Percentiles rank a stretch among this genome's conserved stretches.
phyloP scores from a whole-genome alignment of 2,329 filamentous ascomycete species.

The Pyrenophora tritici-repentis region DNA sequence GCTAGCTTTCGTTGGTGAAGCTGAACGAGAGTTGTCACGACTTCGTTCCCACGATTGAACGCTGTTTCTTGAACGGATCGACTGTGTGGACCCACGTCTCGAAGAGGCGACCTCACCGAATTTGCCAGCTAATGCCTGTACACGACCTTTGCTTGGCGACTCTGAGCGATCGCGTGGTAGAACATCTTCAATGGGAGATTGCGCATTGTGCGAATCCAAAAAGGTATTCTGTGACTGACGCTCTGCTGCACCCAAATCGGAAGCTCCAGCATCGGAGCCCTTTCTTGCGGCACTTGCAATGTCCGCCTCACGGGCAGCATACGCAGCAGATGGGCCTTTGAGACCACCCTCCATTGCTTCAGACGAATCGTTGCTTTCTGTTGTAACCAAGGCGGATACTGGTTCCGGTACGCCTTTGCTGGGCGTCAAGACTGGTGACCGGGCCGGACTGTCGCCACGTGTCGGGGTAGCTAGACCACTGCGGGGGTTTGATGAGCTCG shows the following conservation, averaged over 20 bases:
- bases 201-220: constrained; percentile 40
- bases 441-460: constrained; percentile 65
- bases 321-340: constrained; percentile 29
- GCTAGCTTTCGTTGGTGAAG: constrained; percentile 37
- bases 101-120: constrained; percentile 54
- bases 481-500: constrained; percentile 48
- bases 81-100: constrained; percentile 54
- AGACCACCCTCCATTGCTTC: constrained; percentile 34
- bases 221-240: constrained; percentile 44
- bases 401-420: constrained; percentile 52
- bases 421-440: constrained; percentile 59
- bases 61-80: constrained; percentile 49
- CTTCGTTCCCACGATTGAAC: constrained; percentile 48
- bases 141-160: constrained; percentile 56
- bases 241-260: constrained; percentile 36
- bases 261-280: constrained; percentile 25
- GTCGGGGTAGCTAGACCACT: constrained; percentile 64
- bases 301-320: constrained; percentile 45
- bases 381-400: constrained; percentile 54
- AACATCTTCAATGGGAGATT: constrained; percentile 36
- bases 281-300: constrained; percentile 38
- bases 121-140: constrained; percentile 57
- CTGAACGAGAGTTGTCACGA: constrained; percentile 43
- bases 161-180: constrained; percentile 46
- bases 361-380: constrained; percentile 44